Evolutionary conservation across 495 filamentous ascomycete genomes (phyloP).

Genomic region (Talaromyces adpressus): DNA sequence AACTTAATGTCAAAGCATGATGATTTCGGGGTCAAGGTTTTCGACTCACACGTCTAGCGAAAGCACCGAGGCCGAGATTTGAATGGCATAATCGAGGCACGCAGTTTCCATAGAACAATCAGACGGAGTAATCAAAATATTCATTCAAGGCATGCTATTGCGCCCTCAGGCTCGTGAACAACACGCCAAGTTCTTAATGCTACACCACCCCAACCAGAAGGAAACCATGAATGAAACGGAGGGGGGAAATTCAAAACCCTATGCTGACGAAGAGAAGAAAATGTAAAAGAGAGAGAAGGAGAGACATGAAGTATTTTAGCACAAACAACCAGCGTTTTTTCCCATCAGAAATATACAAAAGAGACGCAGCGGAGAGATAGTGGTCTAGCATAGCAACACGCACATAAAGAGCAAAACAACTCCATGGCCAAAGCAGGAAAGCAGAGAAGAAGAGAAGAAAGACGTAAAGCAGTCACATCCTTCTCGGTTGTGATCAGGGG

Average conservation of each 20-base stretch:
- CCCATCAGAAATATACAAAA: not conserved
- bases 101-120: not conserved
- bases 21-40: not conserved
- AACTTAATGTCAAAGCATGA: not conserved
- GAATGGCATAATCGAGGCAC: not conserved
- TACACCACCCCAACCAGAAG: not conserved
- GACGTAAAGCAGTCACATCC: not conserved
- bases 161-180: not conserved
- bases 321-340: not conserved
- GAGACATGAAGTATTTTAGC: not conserved
- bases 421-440: not conserved
- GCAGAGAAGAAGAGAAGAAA: not conserved
- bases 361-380: not conserved
- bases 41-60: not conserved
- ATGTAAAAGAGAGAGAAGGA: not conserved
- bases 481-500: too few relatives aligned
- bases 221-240: not conserved
- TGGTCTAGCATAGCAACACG: not conserved
- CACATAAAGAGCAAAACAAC: not conserved
- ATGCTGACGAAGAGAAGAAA: not conserved
- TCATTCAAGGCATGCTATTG: not conserved
- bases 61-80: not conserved
- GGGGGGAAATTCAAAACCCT: not conserved
- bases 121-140: not conserved
- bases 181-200: not conserved